These are phyloP conservation scores for Termitomyces sp. DNA, from an alignment of 768 basidiomycete genomes.

Conservation along the genomic window DNA sequence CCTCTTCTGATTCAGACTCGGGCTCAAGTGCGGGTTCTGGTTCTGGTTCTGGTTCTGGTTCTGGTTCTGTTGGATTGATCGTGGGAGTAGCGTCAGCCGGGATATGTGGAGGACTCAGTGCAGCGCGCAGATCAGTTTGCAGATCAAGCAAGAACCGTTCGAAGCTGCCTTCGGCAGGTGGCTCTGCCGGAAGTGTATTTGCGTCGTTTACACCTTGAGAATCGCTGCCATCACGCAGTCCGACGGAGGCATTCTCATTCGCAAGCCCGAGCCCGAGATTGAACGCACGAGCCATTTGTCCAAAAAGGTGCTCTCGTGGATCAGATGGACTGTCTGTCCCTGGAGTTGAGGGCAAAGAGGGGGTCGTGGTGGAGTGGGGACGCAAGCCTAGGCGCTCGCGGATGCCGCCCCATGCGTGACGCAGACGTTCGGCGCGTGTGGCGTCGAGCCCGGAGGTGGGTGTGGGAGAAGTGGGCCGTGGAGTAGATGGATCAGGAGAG, in stretches of 20 bases:
- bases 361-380: constrained; percentile 18
- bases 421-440: constrained; percentile 45
- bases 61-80: not conserved
- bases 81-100: not conserved
- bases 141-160: constrained; percentile 79
- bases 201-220: not conserved
- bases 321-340: constrained; percentile 25
- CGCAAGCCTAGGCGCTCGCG: constrained; percentile 65
- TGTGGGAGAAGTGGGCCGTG: constrained; percentile 36
- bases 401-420: constrained; percentile 65
- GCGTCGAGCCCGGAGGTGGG: constrained; percentile 38
- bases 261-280: constrained; percentile 63
- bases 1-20: not conserved
- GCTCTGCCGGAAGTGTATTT: constrained; percentile 4
- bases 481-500: constrained; percentile 4
- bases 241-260: constrained; percentile 19
- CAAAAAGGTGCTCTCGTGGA: constrained; percentile 68
- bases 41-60: not conserved
- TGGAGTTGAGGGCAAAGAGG: constrained; percentile 7
- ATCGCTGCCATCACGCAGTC: not conserved
- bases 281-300: constrained; percentile 80
- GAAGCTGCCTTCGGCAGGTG: constrained; percentile 63
- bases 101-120: constrained; percentile 33
- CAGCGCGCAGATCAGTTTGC: constrained; percentile 67
- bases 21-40: not conserved